A percentile compares a stretch with the other conserved stretches of the same genome.
Conservation (phyloP, 2,329 filamentous ascomycete genomes). For the Monilinia fructigena region DNA sequence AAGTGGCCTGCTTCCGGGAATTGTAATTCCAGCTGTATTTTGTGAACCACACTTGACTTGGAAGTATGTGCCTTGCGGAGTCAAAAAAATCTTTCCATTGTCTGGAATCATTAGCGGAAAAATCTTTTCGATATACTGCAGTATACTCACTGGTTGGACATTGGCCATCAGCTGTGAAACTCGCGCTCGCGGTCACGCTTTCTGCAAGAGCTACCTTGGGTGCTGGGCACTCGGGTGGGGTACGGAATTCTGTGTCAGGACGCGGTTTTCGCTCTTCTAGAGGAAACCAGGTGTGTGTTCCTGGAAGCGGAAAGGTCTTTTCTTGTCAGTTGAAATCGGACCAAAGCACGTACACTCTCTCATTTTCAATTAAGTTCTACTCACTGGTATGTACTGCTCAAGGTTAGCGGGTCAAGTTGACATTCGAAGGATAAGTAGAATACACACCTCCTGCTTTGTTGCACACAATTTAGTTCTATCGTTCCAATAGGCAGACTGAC, state of each 20-base stretch:
- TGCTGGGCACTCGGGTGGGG: slow-evolving; percentile 5
- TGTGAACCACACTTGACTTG: slow-evolving; percentile 11
- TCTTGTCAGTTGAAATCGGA: neutral
- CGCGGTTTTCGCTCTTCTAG: slow-evolving; percentile 8
- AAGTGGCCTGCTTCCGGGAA: slow-evolving; percentile 13
- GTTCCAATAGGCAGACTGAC: slow-evolving; percentile 6
- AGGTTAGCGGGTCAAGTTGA: neutral
- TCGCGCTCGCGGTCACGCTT: slow-evolving; percentile 1
- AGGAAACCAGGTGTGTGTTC: slow-evolving; percentile 18
- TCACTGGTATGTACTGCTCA: slow-evolving; percentile 17
- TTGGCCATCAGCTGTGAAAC: slow-evolving; percentile 9
- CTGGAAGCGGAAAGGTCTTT: slow-evolving; percentile 9
- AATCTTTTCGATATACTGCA: neutral
- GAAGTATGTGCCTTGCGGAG: slow-evolving; percentile 13
- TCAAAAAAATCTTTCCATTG: slow-evolving; percentile 8
- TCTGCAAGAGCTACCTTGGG: neutral
- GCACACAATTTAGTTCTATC: neutral
- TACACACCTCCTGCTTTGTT: slow-evolving; percentile 2
- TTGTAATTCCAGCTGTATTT: slow-evolving; percentile 5
- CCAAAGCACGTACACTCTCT: neutral
- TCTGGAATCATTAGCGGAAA: neutral
- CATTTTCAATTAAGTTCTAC: neutral
- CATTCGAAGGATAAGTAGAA: neutral
- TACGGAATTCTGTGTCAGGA: neutral
- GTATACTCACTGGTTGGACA: slow-evolving; percentile 11